These are phyloP conservation scores for Chaetomidium leptoderma DNA, from an alignment of 495 filamentous ascomycete genomes.

Conservation along the genomic window DNA sequence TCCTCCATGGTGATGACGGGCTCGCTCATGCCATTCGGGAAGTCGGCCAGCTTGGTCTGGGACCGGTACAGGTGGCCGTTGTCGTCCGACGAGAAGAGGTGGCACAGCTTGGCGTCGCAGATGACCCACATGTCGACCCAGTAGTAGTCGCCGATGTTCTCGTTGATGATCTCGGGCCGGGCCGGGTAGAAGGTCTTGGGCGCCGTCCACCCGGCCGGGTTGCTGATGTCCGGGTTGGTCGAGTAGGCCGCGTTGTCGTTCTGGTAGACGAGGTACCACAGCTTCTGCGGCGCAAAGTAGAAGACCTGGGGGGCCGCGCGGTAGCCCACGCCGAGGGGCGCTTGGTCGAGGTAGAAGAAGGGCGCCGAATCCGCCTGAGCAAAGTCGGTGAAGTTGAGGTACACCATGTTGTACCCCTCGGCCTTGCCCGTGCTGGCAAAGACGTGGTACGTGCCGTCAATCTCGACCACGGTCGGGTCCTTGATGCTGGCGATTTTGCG, in stretches of 20 bases:
- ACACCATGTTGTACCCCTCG: conserved; percentile 26
- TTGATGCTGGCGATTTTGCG: conserved; percentile 27
- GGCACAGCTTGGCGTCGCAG: conserved; percentile 22
- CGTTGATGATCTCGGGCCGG: conserved; percentile 16
- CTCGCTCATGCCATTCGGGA: conserved; percentile 24
- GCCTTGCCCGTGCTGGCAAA: conserved; percentile 26
- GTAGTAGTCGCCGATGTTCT: conserved; percentile 24
- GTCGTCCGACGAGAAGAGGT: conserved; percentile 29
- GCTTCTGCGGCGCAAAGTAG: conserved; percentile 25
- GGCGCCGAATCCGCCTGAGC: conserved; percentile 13
- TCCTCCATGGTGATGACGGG: conserved; percentile 24
- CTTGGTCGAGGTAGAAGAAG: conserved; percentile 27
- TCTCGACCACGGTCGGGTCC: conserved; percentile 24
- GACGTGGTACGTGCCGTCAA: conserved; percentile 30
- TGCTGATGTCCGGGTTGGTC: conserved; percentile 26
- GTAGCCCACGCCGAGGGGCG: conserved; percentile 25
- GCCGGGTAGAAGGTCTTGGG: conserved; percentile 24
- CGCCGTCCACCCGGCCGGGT: conserved; percentile 27
- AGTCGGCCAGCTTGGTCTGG: conserved; percentile 16
- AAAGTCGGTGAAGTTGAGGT: conserved; percentile 26
- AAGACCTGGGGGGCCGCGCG: conserved; percentile 29
- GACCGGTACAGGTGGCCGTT: conserved; percentile 31
- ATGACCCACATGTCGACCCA: conserved; percentile 35
- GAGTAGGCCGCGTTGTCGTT: conserved; percentile 32
- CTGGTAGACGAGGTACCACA: conserved; percentile 31